These are phyloP conservation scores for Penicillium sp. DNA, from an alignment of 2,329 filamentous ascomycete species.

Conservation along the genomic window DNA sequence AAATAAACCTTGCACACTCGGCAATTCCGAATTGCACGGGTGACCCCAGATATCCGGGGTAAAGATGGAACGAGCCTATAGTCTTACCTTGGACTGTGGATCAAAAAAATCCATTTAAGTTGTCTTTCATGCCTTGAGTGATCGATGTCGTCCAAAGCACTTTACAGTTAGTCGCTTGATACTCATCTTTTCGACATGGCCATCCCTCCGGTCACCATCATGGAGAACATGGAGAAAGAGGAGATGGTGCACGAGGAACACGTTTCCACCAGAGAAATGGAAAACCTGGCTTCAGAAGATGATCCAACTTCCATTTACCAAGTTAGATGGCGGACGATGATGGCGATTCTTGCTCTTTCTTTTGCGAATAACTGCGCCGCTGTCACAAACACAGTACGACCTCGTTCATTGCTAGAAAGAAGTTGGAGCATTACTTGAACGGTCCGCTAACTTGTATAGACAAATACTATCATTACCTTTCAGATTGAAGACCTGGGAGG, in stretches of 20 bases:
- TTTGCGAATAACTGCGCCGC: constrained; percentile 3
- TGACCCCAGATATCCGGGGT: too few species aligned
- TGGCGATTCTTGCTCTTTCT: constrained; percentile 6
- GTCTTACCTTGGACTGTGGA: too few species aligned
- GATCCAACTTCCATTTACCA: constrained; percentile 6
- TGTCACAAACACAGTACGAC: background rate
- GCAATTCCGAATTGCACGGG: too few species aligned
- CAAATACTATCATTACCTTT: background rate
- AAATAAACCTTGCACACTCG: too few species aligned
- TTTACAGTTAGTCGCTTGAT: too few species aligned
- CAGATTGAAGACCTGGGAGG: background rate
- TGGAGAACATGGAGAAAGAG: too few species aligned
- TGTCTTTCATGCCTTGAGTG: too few species aligned
- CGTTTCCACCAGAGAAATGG: background rate
- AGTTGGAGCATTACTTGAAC: background rate
- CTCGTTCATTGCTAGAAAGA: background rate
- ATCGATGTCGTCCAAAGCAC: too few species aligned
- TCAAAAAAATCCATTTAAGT: too few species aligned
- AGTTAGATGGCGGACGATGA: constrained; percentile 7
- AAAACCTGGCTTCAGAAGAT: constrained; percentile 1
- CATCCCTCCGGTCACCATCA: too few species aligned
- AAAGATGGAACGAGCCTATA: too few species aligned
- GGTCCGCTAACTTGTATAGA: background rate
- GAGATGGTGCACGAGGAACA: background rate
- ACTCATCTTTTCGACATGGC: too few species aligned